Evolutionary conservation across 768 basidiomycete species (phyloP).

Genomic region (Tubosaeta sp.): DNA sequence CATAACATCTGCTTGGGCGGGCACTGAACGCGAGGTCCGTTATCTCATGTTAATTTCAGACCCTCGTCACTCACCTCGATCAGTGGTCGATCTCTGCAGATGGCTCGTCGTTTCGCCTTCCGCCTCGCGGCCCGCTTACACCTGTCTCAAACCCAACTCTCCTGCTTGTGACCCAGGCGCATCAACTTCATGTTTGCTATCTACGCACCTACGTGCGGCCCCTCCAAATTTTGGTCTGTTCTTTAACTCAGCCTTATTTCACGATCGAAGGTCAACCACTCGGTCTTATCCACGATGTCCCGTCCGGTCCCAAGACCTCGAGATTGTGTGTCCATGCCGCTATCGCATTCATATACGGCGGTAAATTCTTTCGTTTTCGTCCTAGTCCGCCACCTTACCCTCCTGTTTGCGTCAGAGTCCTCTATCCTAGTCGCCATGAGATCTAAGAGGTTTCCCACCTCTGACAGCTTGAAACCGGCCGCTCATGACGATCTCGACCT

Average conservation of each 20-base stretch:
- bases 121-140: conserved; percentile 52
- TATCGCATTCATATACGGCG: conserved; percentile 57
- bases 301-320: conserved; percentile 35
- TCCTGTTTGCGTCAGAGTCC: conserved; percentile 37
- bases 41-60: not conserved
- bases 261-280: conserved; percentile 32
- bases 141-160: conserved; percentile 53
- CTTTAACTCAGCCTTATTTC: conserved; percentile 41
- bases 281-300: conserved; percentile 27
- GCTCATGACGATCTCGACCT: conserved; percentile 43
- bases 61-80: conserved; percentile 1
- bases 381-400: not conserved
- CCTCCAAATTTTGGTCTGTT: conserved; percentile 46
- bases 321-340: conserved; percentile 54
- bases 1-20: conserved; percentile 62
- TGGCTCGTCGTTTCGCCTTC: conserved; percentile 51
- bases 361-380: conserved; percentile 27
- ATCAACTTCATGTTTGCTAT: conserved; percentile 52
- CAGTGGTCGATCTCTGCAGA: conserved; percentile 52
- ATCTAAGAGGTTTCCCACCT: conserved; percentile 45
- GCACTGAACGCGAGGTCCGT: conserved; percentile 54
- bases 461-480: conserved; percentile 25
- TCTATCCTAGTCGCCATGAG: conserved; percentile 62
- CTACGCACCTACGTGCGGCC: conserved; percentile 42
- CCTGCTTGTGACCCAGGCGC: conserved; percentile 61